Evolutionary conservation across 306 rosid species (phyloP).

Genomic region (Glycine latifolia): DNA sequence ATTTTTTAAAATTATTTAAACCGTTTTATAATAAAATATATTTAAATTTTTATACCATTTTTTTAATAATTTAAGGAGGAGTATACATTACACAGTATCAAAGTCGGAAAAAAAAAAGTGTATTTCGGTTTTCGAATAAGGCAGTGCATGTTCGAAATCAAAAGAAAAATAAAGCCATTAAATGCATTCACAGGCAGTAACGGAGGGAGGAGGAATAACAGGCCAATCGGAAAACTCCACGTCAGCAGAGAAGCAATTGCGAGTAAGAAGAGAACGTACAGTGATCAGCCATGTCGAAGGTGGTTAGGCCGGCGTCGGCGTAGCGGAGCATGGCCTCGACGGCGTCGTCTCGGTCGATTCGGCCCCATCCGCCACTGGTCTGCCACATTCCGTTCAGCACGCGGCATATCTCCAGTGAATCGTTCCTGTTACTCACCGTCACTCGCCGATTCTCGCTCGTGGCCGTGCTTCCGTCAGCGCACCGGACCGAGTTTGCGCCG

Average conservation of each 20-base stretch:
- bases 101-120: background rate
- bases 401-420: conserved; percentile 77
- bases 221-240: conserved; percentile 15
- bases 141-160: too few relatives aligned
- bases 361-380: conserved; percentile 89
- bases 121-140: too few relatives aligned
- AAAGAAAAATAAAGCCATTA: background rate
- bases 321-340: conserved; percentile 90
- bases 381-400: conserved; percentile 93
- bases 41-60: background rate
- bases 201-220: background rate
- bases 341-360: conserved; percentile 81
- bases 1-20: background rate
- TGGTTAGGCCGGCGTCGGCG: conserved; percentile 84
- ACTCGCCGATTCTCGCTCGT: conserved; percentile 53
- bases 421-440: conserved; percentile 63
- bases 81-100: background rate
- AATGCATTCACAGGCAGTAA: background rate
- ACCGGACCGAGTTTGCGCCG: conserved; percentile 50
- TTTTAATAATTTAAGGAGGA: background rate
- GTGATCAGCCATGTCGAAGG: conserved; percentile 98
- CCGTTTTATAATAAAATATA: background rate
- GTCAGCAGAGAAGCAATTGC: background rate
- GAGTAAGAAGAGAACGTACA: conserved; percentile 52
- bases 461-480: conserved; percentile 48